A percentile compares a stretch with the other conserved stretches of the same genome.
Evolutionary conservation across 352 stramenopile species (phyloP).

Genomic region (Globisporangium orthogonon): DNA sequence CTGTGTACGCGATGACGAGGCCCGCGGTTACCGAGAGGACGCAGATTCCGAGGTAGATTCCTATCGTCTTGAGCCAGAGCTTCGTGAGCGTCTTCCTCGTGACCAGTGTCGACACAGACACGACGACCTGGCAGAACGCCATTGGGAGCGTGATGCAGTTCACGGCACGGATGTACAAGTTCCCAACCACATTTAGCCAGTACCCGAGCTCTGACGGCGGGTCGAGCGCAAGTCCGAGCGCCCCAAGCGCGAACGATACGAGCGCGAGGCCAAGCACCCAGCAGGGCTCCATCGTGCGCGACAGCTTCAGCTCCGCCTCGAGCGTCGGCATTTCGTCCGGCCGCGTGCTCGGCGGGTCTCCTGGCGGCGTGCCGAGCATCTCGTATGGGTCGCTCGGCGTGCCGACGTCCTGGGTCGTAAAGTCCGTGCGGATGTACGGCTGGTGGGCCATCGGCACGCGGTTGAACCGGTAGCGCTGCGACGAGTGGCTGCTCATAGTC

Average conservation of each 20-base stretch:
- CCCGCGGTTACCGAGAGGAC: slow-evolving; percentile 21
- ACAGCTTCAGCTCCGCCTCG: slow-evolving; percentile 14
- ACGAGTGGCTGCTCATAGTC: slow-evolving; percentile 9
- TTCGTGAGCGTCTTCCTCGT: slow-evolving; percentile 29
- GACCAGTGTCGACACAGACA: slow-evolving; percentile 39
- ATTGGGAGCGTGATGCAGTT: slow-evolving; percentile 53
- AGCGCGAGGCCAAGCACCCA: slow-evolving; percentile 33
- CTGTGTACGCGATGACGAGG: slow-evolving; percentile 20
- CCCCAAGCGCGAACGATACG: slow-evolving; percentile 31
- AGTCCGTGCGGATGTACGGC: slow-evolving; percentile 37
- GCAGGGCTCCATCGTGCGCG: slow-evolving; percentile 33
- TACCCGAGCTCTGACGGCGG: slow-evolving; percentile 26
- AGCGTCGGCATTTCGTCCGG: slow-evolving; percentile 18
- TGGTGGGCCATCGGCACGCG: slow-evolving; percentile 19
- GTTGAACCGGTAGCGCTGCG: slow-evolving; percentile 7
- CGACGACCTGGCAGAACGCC: slow-evolving; percentile 58
- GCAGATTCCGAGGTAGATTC: slow-evolving; percentile 27
- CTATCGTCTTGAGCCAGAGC: slow-evolving; percentile 34
- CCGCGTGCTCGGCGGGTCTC: slow-evolving; percentile 27
- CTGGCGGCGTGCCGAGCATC: slow-evolving; percentile 40
- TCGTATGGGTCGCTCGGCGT: slow-evolving; percentile 44
- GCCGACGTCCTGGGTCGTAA: slow-evolving; percentile 21
- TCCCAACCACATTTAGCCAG: slow-evolving; percentile 49
- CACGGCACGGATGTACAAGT: slow-evolving; percentile 50
- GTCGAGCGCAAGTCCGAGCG: slow-evolving; percentile 23